phyloP scores from a whole-genome alignment of 2,329 filamentous ascomycete genomes.

The Fusarium siculi region DNA sequence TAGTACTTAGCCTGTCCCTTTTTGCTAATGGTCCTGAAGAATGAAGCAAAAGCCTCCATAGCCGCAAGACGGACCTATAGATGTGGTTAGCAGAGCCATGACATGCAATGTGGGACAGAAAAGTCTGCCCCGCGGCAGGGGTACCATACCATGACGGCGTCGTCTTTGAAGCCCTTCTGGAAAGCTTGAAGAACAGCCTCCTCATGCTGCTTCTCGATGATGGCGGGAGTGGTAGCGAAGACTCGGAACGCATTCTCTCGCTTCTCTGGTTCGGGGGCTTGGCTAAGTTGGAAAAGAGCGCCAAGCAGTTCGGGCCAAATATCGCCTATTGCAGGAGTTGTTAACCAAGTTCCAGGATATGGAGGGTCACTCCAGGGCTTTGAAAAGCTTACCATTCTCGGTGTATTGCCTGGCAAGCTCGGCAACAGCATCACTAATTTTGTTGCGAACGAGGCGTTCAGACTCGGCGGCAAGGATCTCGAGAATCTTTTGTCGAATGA shows the following conservation, averaged over 20 bases:
- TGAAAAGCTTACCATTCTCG: constrained; percentile 76
- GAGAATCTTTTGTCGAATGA: constrained; percentile 86
- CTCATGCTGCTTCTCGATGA: constrained; percentile 96
- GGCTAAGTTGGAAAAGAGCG: constrained; percentile 89
- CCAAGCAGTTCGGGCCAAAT: constrained; percentile 90
- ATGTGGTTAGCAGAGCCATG: constrained; percentile 28
- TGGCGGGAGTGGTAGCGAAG: constrained; percentile 92
- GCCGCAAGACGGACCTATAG: constrained; percentile 85
- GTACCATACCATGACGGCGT: constrained; percentile 75
- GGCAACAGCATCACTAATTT: constrained; percentile 96
- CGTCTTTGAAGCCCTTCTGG: constrained; percentile 90
- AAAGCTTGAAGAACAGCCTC: constrained; percentile 90
- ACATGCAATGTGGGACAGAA: constrained; percentile 5
- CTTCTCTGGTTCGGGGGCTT: constrained; percentile 83
- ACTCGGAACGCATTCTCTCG: constrained; percentile 95
- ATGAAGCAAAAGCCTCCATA: constrained; percentile 96
- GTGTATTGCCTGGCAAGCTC: constrained; percentile 95
- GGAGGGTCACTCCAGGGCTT: background rate
- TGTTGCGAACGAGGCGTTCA: constrained; percentile 83
- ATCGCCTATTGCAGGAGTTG: constrained; percentile 65
- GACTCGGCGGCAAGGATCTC: constrained; percentile 79
- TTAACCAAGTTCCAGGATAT: constrained; percentile 27
- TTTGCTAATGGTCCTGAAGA: constrained; percentile 91
- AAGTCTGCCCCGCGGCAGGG: constrained; percentile 6
- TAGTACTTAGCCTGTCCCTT: constrained; percentile 92